phyloP scores from a whole-genome alignment of 148 eudicot species.

The Hydrangea macrophylla region DNA sequence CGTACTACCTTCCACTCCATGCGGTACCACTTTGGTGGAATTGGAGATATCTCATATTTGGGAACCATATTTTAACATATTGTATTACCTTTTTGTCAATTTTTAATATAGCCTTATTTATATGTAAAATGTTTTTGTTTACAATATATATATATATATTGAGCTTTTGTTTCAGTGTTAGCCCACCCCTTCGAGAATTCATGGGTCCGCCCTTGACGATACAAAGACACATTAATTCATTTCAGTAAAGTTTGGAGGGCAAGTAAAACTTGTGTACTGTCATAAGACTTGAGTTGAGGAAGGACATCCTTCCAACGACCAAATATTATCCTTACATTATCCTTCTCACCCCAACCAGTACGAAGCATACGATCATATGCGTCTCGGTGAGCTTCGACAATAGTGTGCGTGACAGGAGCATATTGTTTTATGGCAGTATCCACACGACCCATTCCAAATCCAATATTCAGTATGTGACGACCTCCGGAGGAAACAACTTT shows the following conservation, averaged over 20 bases:
- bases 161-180: no score
- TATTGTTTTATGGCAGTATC: constrained; percentile 87
- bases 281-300: constrained; percentile 72
- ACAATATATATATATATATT: no score
- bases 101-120: no score
- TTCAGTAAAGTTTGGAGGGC: neutral
- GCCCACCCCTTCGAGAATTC: neutral
- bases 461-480: constrained; percentile 74
- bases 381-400: constrained; percentile 88
- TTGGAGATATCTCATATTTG: no score
- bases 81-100: no score
- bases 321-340: constrained; percentile 79
- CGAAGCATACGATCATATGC: constrained; percentile 77
- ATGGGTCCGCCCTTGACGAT: neutral
- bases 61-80: no score
- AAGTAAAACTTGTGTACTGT: constrained; percentile 44
- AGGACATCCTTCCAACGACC: constrained; percentile 97
- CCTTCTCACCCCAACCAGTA: constrained; percentile 83
- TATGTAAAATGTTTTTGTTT: no score
- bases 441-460: constrained; percentile 98
- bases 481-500: constrained; percentile 79
- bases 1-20: no score
- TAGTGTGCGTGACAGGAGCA: constrained; percentile 63
- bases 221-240: neutral
- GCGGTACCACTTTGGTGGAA: no score